Evolutionary conservation across 257 asterid genomes (phyloP).

Genomic region (Osmanthus fragrans): DNA sequence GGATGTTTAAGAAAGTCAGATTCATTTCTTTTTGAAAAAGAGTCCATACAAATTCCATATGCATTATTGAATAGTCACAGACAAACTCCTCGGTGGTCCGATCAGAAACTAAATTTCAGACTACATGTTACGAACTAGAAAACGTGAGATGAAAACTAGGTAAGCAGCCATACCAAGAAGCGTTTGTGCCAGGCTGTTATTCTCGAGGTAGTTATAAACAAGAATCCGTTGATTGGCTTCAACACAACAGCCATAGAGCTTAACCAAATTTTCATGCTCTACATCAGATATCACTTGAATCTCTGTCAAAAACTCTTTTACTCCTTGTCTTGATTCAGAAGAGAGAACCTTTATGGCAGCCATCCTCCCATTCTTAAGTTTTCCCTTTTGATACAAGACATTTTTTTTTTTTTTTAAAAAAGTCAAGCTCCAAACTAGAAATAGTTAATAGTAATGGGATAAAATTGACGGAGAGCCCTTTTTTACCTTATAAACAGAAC

Average conservation of each 20-base stretch:
- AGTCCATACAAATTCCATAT: background rate
- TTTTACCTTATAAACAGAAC: conserved; percentile 80
- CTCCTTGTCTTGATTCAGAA: conserved; percentile 86
- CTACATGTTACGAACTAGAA: background rate
- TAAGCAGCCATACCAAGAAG: conserved; percentile 69
- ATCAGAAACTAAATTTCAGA: background rate
- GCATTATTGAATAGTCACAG: background rate
- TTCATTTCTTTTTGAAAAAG: conserved; percentile 12
- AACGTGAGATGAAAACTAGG: conserved; percentile 8
- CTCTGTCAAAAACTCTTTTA: conserved; percentile 84
- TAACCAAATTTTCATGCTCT: conserved; percentile 79
- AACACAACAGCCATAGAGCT: conserved; percentile 92
- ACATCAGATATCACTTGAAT: conserved; percentile 79
- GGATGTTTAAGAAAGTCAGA: conserved; percentile 24
- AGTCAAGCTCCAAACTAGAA: conserved; percentile 6
- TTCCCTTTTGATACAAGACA: conserved; percentile 52
- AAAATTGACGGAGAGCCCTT: background rate
- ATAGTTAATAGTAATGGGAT: background rate
- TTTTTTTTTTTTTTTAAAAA: conserved; percentile 16
- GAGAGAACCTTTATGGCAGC: conserved; percentile 94
- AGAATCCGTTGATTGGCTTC: conserved; percentile 77
- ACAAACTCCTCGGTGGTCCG: background rate
- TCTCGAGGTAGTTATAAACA: conserved; percentile 86
- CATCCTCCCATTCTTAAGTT: conserved; percentile 70
- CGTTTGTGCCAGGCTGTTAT: conserved; percentile 80